Evolutionary conservation across 1,139 yeast species (phyloP).

Genomic region (Sugiyamaella sp.): DNA sequence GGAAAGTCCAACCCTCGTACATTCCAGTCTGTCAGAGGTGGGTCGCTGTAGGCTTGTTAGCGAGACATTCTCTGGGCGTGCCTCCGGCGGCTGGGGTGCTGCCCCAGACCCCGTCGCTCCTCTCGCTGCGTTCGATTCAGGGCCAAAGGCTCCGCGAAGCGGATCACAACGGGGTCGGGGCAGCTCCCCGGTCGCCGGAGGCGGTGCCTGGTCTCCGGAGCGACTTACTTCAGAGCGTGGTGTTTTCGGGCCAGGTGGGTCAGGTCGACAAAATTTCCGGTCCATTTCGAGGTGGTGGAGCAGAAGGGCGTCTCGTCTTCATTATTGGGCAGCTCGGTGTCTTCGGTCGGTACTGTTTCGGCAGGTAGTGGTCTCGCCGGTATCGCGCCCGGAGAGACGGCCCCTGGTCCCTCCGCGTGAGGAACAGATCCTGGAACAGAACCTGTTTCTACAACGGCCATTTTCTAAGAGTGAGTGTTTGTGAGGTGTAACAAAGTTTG

Average conservation of each 20-base stretch:
- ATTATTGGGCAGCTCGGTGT: neutral
- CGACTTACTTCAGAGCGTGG: conserved; percentile 3
- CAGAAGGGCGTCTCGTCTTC: conserved; percentile 29
- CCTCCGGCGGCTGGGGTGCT: conserved; percentile 2
- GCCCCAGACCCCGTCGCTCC: conserved; percentile 1
- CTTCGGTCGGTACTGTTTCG: neutral
- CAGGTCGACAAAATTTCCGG: conserved; percentile 41
- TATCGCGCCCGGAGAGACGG: neutral
- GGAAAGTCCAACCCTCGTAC: conserved; percentile 74
- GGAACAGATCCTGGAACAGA: too few relatives aligned
- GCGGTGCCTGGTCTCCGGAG: too few relatives aligned
- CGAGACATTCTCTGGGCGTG: neutral
- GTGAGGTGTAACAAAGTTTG: too few relatives aligned
- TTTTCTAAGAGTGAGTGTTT: too few relatives aligned
- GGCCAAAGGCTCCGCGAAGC: too few relatives aligned
- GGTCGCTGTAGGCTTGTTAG: neutral
- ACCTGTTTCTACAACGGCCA: neutral
- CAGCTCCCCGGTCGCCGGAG: neutral
- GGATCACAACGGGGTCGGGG: conserved; percentile 2
- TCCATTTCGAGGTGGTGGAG: conserved; percentile 36
- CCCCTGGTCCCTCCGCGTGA: neutral
- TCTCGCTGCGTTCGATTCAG: neutral
- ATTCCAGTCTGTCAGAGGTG: conserved; percentile 50
- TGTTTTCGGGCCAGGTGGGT: conserved; percentile 30
- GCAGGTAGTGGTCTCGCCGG: neutral